These are phyloP conservation scores for Geotrichum reessii DNA, from an alignment of 1,139 yeast species.

Conservation along the genomic window DNA sequence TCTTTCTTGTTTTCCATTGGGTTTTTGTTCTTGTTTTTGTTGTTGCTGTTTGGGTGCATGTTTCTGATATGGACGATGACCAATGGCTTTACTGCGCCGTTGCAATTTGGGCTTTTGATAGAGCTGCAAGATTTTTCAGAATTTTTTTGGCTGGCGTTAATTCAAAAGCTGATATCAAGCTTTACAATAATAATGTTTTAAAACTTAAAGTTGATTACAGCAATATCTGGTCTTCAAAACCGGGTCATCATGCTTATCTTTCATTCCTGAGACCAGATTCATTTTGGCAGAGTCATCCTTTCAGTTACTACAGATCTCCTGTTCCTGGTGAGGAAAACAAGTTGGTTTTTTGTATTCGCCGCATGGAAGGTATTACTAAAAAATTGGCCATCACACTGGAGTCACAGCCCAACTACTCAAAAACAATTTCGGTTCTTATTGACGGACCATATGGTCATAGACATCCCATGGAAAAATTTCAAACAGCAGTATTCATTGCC, in stretches of 20 bases:
- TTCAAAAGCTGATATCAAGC: constrained; percentile 36
- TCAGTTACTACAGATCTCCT: constrained; percentile 43
- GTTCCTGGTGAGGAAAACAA: constrained; percentile 23
- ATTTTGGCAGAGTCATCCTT: constrained; percentile 63
- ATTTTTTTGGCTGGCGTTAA: constrained; percentile 40
- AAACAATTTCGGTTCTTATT: constrained; percentile 37
- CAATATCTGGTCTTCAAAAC: constrained; percentile 40
- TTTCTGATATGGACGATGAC: constrained; percentile 37
- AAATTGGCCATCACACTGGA: constrained; percentile 18
- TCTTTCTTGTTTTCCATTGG: constrained; percentile 56
- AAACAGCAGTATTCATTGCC: constrained; percentile 46
- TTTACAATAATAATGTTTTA: constrained; percentile 27
- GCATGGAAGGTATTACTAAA: constrained; percentile 32
- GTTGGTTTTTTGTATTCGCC: constrained; percentile 35
- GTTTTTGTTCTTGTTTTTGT: constrained; percentile 39
- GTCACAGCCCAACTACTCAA: constrained; percentile 18
- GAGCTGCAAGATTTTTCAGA: constrained; percentile 35
- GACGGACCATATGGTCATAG: constrained; percentile 57
- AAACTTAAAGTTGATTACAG: constrained; percentile 29
- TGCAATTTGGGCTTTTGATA: constrained; percentile 40
- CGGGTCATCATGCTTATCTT: constrained; percentile 57
- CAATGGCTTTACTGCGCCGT: constrained; percentile 39
- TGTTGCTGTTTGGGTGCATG: constrained; percentile 44
- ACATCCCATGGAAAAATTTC: constrained; percentile 46
- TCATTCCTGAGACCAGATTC: constrained; percentile 47